Base-by-base conservation (phyloP, 371 early-diverging fungal genomes). In the Blakeslea trispora region DNA sequence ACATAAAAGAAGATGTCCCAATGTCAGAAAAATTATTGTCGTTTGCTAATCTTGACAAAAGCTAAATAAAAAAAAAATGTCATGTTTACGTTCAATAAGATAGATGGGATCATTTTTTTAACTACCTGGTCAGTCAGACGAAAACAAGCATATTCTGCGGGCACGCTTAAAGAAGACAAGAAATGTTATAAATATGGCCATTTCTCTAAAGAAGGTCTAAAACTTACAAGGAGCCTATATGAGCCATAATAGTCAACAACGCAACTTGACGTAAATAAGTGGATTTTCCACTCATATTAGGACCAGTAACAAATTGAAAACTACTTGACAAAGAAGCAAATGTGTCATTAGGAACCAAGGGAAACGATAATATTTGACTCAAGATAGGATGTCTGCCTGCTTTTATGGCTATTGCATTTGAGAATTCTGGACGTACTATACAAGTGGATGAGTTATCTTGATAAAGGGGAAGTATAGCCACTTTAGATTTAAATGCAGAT, bases 251-350 rank as follows among this genome's bases (percentile, higher is more conserved):
- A n/a, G 66, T 77, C 39, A 97, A 59, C 13, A 97, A 74, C 0
- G 93, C 94, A 17, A 96, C 76, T 57, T 95, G 96, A n/a, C 90
- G 84, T 31, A 99, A 61, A 66, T 98, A 99, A 6, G 98, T 95
- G 14, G 93, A 88, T 67, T 97, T 97, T 14, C 98, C 98, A 50
- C 90, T 91, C 99, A 98, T 99, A 68, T 99, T 99, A 1, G 99
- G 94, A 0, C 99, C 99, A 0, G 95, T 96, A 9, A 99, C 87
- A 13, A 98, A 77, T 41, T 93, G 92, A 55, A 99, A 83, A 17
- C 83, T 91, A 17, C 79, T 75, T 0, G 81, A 81, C 2, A 73
- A 63, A 18, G 83, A 77, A 1, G 87, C 85, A 68, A 82, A 90
- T 5, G 86, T 77, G 58, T 95, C 92, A 59, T 96, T 94, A 0